Evolutionary conservation across 139 green algal species (phyloP).

Genomic region (Edaphochlamys debaryana): DNA sequence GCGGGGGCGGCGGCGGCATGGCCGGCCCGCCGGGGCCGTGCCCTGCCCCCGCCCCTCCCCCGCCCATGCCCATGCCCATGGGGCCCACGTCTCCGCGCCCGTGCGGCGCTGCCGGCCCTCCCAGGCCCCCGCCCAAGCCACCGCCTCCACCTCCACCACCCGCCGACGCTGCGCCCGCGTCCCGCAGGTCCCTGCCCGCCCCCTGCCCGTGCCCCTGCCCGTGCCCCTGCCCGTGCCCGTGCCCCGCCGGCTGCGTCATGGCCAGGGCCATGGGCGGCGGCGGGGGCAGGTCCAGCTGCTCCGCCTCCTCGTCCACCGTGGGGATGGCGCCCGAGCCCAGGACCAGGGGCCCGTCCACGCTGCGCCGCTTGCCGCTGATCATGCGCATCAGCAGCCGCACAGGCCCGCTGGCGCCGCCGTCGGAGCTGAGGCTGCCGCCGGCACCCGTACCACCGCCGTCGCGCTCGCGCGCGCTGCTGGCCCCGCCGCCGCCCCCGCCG

Average conservation of each 20-base stretch:
- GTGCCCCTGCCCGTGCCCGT: too few species aligned
- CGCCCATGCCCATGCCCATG: too few species aligned
- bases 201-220: too few species aligned
- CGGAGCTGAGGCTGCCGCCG: not conserved
- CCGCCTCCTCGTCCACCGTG: slow-evolving; percentile 25
- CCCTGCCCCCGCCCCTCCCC: not conserved
- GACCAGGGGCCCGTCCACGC: not conserved
- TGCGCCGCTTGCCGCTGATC: slow-evolving; percentile 37
- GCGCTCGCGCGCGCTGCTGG: not conserved
- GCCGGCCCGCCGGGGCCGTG: too few species aligned
- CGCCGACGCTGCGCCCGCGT: too few species aligned
- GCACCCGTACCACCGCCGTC: not conserved
- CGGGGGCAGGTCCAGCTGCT: not conserved
- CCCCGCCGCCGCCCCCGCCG: not conserved
- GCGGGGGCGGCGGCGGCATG: too few species aligned
- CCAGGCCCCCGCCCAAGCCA: too few species aligned
- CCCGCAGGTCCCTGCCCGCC: too few species aligned
- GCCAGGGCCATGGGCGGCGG: not conserved
- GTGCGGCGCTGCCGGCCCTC: too few species aligned
- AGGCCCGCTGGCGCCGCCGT: not conserved
- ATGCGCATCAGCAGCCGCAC: slow-evolving; percentile 2
- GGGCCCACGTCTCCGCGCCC: too few species aligned
- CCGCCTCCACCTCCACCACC: not conserved
- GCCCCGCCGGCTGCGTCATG: too few species aligned
- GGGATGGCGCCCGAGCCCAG: not conserved